A percentile compares a stretch with the other conserved stretches of the same genome.
These are phyloP conservation scores for Cinchona pubescens DNA, from an alignment of 257 asterid genomes.

Conservation along the genomic window DNA sequence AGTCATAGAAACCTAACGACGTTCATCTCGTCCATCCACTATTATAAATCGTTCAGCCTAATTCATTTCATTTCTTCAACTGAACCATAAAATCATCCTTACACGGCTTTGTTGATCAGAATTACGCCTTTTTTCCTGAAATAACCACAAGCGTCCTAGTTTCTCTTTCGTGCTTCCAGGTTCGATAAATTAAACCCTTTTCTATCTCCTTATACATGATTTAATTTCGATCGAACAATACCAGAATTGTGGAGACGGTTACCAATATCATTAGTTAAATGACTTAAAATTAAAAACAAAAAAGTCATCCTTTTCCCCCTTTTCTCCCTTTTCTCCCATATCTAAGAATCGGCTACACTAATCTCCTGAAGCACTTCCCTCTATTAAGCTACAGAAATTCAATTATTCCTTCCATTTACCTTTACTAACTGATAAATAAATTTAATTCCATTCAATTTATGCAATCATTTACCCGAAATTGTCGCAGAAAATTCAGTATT, in stretches of 20 bases:
- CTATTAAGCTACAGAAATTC: no score
- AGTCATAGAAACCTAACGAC: background rate
- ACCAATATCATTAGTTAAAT: no score
- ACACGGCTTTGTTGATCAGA: background rate
- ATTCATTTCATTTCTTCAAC: background rate
- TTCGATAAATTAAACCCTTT: no score
- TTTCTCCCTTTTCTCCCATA: no score
- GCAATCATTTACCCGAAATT: background rate
- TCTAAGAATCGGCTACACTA: no score
- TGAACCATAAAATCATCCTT: background rate
- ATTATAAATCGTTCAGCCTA: background rate
- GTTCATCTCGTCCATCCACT: background rate
- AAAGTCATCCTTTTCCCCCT: no score
- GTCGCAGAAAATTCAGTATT: background rate
- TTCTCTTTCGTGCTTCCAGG: no score
- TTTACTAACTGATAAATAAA: background rate
- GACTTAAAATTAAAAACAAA: no score
- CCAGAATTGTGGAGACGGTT: background rate
- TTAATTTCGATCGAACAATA: background rate
- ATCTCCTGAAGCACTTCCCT: no score
- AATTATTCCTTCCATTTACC: background rate
- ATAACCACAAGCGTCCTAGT: background rate
- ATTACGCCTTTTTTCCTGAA: no score
- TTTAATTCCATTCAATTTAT: no score
- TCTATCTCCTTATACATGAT: background rate